Evolutionary conservation across 2,329 filamentous ascomycete genomes (phyloP), one percentile per base, ranked within the genome.

Genomic region (Penicillium sp.): DNA sequence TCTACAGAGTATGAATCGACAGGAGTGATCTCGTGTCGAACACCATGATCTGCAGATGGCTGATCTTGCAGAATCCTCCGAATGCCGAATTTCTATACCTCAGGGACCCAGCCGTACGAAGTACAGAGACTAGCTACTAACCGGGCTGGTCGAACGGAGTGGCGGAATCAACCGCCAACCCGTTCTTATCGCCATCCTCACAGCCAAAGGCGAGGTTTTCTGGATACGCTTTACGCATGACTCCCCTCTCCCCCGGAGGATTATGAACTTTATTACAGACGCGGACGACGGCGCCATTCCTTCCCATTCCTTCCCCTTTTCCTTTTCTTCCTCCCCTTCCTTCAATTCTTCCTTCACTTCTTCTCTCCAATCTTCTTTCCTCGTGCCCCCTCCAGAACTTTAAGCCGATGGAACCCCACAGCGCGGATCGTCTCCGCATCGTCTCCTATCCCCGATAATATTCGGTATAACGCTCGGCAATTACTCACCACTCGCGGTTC

Each of bases 401-500:
- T 19, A 21, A 44, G 17, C 17, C 58, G 44, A 66, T 66, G 68
- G 64, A 61, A 63, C 66, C 65, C 66, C 66, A 60, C 66, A 69
- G 35, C 46, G 58, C 64, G 61, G 61, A 60, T 56, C 55, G 47
- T 47, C 64, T 66, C 64, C 65, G 65, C 66, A 59, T 58, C n/a
- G 49, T 54, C 57, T 50, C 53, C 52, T 58, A 35, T 17, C 55
- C 53, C 55, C 55, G 55, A 53, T 62, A 58, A 62, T 30, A 26
- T 35, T 31, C 23, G 3, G 23, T 47, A 58, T 21, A 26, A 21
- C 23, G 19, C 56, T 41, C 47, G 48, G 51, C 41, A 45, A 46
- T 48, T 53, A 19, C 49, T 17, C 47, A n/a, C 38, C 44, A 23
- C 19, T 48, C 44, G 47, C 26, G 47, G 30, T 51, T 44, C 26